Base-by-base conservation (phyloP, 225 moss, liverwort and hornwort species). In the Polytrichum commune region DNA sequence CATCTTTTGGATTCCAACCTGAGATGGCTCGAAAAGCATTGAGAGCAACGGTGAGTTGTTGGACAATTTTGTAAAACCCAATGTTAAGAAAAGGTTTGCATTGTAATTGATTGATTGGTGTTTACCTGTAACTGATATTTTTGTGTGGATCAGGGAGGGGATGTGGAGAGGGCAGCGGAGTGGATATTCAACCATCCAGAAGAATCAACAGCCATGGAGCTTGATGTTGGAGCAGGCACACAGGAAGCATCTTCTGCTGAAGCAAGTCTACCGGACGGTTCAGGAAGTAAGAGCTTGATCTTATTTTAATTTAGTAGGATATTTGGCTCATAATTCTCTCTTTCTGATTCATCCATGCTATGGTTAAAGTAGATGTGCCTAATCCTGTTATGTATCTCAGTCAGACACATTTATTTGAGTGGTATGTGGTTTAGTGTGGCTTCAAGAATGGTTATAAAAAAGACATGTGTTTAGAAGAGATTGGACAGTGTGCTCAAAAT, bases 81-180 rank as follows among this genome's bases (percentile, higher is more conserved):
- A 7, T 66, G 6, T 54, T 8, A 53, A 70, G 22, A 8, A 19
- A 30, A 46, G 61, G 19, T 38, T 28, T 32, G 19, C 24, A 7
- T 18, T 38, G 35, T 67, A 27, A 54, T 5, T 69, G 24, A 62
- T 60, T 16, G 9, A 13, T 63, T 27, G 16, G 19, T 23, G 18
- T 32, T 69, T 58, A 68, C 65, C 60, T 27, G n/a, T 23, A 24
- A 20, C 24, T 24, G 0, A 58, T 58, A 0, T n/a, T 57, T 58
- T 58, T 58, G 16, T 46, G 46, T 79, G 60, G 53, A 79, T 71
- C 81, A 96, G 96, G 96, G 91, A 70, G 98, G 92, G 64, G 85
- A 93, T 53, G 86, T 98, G 75, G 93, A 98, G 81, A 95, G 92
- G 76, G 98, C 98, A 54, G 95, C 90, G 6, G 98, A 95, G 78